phyloP scores from a whole-genome alignment of 345 rosid genomes.

The Ailanthus altissimus region DNA sequence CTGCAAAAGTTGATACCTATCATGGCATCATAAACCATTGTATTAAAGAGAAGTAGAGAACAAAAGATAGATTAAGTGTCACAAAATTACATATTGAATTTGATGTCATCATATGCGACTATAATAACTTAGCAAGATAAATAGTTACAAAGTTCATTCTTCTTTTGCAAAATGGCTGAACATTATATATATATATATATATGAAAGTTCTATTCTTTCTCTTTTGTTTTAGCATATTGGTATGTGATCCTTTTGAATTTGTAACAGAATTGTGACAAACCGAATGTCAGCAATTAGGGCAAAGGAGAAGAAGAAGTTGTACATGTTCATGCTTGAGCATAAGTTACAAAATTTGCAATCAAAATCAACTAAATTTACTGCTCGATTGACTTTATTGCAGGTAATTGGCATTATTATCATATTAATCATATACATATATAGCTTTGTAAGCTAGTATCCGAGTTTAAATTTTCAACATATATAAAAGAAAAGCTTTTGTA shows the following conservation, averaged over 20 bases:
- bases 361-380: background rate
- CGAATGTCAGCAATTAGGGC: constrained; percentile 26
- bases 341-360: background rate
- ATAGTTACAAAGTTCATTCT: background rate
- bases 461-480: too few species aligned
- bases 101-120: background rate
- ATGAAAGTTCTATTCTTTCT: background rate
- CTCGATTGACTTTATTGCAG: constrained; percentile 13
- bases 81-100: background rate
- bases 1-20: too few species aligned
- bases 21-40: background rate
- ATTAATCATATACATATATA: background rate
- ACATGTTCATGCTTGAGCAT: constrained; percentile 22
- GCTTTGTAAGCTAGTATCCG: too few species aligned
- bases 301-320: constrained; percentile 31
- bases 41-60: too few species aligned
- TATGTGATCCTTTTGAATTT: background rate
- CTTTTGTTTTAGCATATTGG: background rate
- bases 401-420: background rate
- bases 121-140: background rate
- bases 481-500: too few species aligned
- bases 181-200: background rate
- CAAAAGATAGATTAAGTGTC: background rate
- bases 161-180: background rate
- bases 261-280: constrained; percentile 26